Base-by-base conservation (phyloP, 805 yeast genomes). In the Wickerhamiella galacta region DNA sequence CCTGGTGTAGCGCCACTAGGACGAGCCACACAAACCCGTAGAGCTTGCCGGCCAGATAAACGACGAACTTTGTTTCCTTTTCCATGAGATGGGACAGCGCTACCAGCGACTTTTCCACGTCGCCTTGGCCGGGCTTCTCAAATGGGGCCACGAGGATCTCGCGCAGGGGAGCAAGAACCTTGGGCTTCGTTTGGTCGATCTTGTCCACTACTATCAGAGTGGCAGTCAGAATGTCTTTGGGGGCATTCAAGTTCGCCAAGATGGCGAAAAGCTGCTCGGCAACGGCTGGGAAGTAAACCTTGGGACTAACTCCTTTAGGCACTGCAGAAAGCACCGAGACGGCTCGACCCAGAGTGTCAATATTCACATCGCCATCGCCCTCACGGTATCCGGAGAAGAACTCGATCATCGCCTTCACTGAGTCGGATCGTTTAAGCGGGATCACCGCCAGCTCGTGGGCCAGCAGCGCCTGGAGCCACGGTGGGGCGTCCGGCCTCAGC, bases 371-470 rank as follows among this genome's bases (percentile, higher is more conserved):
- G 9, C 70, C 72, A 35, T 76, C 87, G 34, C 64, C 62, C 26
- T 81, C 92, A 36, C 94, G 60, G 17, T 79, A 58, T 0, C 93
- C 93, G 10, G 78, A 58, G 1, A 79, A 61, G 40, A 79, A 71
- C 51, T 87, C 95, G 19, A 83, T 62, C 31, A 87, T 53, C 2
- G 83, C 64, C 19, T 68, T 54, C 2, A 90, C 70, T 0, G 96
- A 95, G 45, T 76, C 74, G 1, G 53, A 51, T 16, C 92, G 63
- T 27, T 62, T 52, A 15, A 69, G 49, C 1, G 78, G 76, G 18
- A 81, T 52, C 3, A 50, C 39, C 1, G 75, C 66, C 3, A 87
- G 57, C 30, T 64, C 58, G 0, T 53, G 38, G 30, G 75, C 51
- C 3, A 79, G 59, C 36, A 63, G 57, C 4, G 41, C 41, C 30